A percentile compares a stretch with the other conserved stretches of the same genome.
Conservation (phyloP, 768 basidiomycete genomes). For the Tylopilus subfusipes region DNA sequence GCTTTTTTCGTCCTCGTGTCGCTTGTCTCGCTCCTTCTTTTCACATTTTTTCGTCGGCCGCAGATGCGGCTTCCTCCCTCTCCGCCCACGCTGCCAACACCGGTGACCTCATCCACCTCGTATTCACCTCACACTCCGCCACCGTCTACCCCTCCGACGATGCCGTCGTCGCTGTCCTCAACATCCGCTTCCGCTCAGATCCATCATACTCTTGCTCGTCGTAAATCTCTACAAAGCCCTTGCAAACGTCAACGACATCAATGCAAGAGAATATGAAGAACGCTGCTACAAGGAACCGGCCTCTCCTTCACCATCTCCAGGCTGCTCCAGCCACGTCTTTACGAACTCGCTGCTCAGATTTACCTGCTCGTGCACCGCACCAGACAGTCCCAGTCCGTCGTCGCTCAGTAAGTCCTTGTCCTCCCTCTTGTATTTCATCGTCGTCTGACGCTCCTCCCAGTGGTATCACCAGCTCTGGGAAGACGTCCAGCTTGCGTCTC, state of each 20-base stretch:
- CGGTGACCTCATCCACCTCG: constrained; percentile 75
- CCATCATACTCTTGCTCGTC: constrained; percentile 78
- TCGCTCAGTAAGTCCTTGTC: constrained; percentile 70
- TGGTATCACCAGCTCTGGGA: constrained; percentile 87
- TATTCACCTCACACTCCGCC: too few species aligned
- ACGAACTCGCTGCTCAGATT: constrained; percentile 79
- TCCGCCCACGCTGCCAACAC: constrained; percentile 56
- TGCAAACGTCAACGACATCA: constrained; percentile 76
- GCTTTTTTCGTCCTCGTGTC: not conserved
- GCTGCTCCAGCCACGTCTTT: constrained; percentile 80
- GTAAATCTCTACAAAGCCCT: constrained; percentile 85
- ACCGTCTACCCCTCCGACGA: too few species aligned
- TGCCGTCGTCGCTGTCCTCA: constrained; percentile 71
- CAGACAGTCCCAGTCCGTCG: constrained; percentile 70
- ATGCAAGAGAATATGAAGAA: constrained; percentile 81
- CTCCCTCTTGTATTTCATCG: not conserved
- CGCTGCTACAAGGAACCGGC: constrained; percentile 76
- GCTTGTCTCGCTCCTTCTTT: too few species aligned
- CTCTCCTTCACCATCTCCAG: constrained; percentile 53
- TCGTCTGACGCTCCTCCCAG: constrained; percentile 37
- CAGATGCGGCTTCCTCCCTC: constrained; percentile 33
- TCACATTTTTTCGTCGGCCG: constrained; percentile 35
- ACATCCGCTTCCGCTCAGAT: constrained; percentile 84
- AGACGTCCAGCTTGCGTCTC: constrained; percentile 69
- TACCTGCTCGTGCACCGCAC: constrained; percentile 81